Conservation (phyloP, 208 protist species). For the Spongospora subterranea region DNA sequence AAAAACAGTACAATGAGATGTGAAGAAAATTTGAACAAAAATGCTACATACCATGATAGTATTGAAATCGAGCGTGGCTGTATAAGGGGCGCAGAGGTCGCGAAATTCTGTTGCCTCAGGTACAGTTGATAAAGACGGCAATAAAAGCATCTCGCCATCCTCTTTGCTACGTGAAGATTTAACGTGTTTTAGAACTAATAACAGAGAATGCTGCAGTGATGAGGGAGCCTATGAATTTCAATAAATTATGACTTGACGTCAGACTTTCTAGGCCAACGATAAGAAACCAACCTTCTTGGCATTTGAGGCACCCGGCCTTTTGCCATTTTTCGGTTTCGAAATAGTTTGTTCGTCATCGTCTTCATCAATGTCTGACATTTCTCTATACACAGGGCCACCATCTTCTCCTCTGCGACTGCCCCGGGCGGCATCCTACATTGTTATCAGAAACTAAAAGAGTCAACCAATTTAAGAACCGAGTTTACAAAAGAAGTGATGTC, state of each 20-base stretch:
- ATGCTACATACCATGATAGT: neutral
- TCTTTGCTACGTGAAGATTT: neutral
- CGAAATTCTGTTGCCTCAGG: neutral
- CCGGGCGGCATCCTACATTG: neutral
- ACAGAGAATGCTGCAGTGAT: neutral
- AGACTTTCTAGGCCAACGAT: neutral
- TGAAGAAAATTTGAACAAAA: neutral
- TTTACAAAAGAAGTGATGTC: neutral
- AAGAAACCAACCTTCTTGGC: neutral
- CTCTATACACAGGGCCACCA: slow-evolving; percentile 7
- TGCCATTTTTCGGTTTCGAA: neutral
- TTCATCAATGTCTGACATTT: slow-evolving; percentile 50
- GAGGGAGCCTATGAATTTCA: neutral
- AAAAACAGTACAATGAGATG: neutral
- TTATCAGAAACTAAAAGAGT: neutral
- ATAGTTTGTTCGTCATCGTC: neutral
- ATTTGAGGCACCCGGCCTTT: neutral
- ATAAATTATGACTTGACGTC: too few species aligned
- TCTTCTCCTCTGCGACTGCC: neutral
- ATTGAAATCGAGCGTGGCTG: neutral
- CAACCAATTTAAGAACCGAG: neutral
- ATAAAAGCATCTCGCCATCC: neutral
- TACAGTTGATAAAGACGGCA: neutral
- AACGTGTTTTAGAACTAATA: neutral
- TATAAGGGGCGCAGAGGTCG: slow-evolving; percentile 20